Evolutionary conservation across 1,284 basidiomycete species (phyloP).

Genomic region (Ganoderma meredithae): DNA sequence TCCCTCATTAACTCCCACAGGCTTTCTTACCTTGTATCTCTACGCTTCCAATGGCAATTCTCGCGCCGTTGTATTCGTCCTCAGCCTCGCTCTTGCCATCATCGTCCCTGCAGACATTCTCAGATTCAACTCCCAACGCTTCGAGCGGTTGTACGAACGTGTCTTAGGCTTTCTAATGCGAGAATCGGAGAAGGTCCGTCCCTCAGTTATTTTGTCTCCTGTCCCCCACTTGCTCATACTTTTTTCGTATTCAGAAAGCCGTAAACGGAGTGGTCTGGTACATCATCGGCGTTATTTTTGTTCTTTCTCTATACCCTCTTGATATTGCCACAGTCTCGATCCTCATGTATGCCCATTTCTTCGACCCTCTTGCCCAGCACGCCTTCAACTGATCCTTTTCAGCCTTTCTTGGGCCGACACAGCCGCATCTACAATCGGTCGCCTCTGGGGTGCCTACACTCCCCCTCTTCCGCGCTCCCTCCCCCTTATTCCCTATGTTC

Average conservation of each 20-base stretch:
- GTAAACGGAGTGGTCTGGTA: conserved; percentile 97
- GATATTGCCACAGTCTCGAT: conserved; percentile 91
- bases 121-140: conserved; percentile 72
- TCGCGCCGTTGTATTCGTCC: conserved; percentile 64
- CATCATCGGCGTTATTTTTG: conserved; percentile 88
- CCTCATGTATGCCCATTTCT: conserved; percentile 70
- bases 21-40: conserved; percentile 86
- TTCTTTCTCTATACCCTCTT: conserved; percentile 81
- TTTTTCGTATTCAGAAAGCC: conserved; percentile 52
- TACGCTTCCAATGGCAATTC: conserved; percentile 67
- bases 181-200: conserved; percentile 83
- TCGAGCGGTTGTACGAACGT: conserved; percentile 82
- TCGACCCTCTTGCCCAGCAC: conserved; percentile 1
- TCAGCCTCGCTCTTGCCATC: conserved; percentile 73
- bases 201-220: not conserved
- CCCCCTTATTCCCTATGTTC: conserved; percentile 67
- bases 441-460: conserved; percentile 83
- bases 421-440: conserved; percentile 91
- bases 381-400: conserved; percentile 17
- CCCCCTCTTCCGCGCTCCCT: conserved; percentile 72
- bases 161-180: conserved; percentile 92
- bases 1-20: conserved; percentile 47
- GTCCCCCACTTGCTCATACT: not conserved
- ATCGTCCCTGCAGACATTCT: conserved; percentile 84
- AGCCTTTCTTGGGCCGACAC: conserved; percentile 98